Evolutionary conservation across 208 protist genomes (phyloP).

Genomic region (Leishmania turanica): DNA sequence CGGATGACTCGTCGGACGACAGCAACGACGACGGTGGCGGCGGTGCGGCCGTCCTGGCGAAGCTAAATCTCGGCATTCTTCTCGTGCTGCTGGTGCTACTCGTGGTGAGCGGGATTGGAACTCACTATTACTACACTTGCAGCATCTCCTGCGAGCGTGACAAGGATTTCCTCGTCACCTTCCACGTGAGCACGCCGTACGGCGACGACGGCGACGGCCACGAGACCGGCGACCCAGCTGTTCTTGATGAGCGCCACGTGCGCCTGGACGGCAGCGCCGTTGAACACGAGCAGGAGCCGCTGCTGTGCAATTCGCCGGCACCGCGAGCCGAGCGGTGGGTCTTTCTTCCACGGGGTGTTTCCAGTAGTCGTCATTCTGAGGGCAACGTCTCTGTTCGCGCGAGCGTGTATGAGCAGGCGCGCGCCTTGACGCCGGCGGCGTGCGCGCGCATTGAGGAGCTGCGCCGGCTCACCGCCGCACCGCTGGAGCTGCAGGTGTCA

Average conservation of each 20-base stretch:
- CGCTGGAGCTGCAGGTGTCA: constrained; percentile 57
- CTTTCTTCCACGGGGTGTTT: background rate
- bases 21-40: constrained; percentile 5
- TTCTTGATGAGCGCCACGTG: background rate
- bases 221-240: background rate
- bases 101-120: constrained; percentile 28
- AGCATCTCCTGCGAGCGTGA: constrained; percentile 33
- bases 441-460: constrained; percentile 35
- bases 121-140: constrained; percentile 41
- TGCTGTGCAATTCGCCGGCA: background rate
- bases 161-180: constrained; percentile 64
- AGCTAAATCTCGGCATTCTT: constrained; percentile 25
- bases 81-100: constrained; percentile 42
- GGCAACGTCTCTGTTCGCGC: constrained; percentile 30
- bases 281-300: background rate
- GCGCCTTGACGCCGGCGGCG: constrained; percentile 32
- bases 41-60: constrained; percentile 10
- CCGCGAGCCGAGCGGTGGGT: constrained; percentile 13
- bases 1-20: constrained; percentile 27
- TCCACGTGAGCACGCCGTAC: constrained; percentile 40
- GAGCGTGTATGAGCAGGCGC: constrained; percentile 35
- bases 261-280: background rate
- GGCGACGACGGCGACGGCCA: constrained; percentile 10
- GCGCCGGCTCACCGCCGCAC: constrained; percentile 43
- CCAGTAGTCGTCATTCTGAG: constrained; percentile 13